Percentiles rank a stretch among this genome's conserved stretches.
Conservation (phyloP, 139 green algal genomes). For the Chlorella sp. region DNA sequence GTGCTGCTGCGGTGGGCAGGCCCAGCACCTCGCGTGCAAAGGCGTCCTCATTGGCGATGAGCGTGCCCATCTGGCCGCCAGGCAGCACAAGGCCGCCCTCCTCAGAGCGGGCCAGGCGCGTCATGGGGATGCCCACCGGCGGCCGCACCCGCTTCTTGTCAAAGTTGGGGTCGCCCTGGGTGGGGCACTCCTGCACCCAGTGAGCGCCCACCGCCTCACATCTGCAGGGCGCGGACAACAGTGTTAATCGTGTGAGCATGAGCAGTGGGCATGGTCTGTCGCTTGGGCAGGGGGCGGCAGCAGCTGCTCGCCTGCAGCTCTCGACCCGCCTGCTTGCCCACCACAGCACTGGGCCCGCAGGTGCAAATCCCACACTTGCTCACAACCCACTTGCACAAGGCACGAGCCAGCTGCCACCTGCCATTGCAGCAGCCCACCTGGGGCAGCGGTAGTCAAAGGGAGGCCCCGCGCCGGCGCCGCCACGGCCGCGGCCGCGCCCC, state of each 20-base stretch:
- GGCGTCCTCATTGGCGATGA: conserved; percentile 63
- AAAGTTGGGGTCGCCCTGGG: conserved; percentile 65
- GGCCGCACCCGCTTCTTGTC: conserved; percentile 64
- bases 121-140: conserved; percentile 76
- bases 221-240: not conserved
- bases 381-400: too few relatives aligned
- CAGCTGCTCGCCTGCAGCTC: too few relatives aligned
- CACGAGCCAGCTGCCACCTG: too few relatives aligned
- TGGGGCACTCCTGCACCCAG: conserved; percentile 81
- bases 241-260: too few relatives aligned
- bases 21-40: conserved; percentile 62
- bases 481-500: conserved; percentile 33
- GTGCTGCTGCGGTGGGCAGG: conserved; percentile 32
- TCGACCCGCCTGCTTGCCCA: too few relatives aligned
- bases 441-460: conserved; percentile 51
- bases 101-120: conserved; percentile 48
- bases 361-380: too few relatives aligned
- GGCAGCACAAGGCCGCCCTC: conserved; percentile 73
- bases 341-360: too few relatives aligned
- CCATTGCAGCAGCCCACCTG: conserved; percentile 39
- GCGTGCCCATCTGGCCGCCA: conserved; percentile 58
- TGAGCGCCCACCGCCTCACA: conserved; percentile 55
- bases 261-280: too few relatives aligned
- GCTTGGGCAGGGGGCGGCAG: too few relatives aligned
- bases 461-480: not conserved